phyloP scores from a whole-genome alignment of 2,329 filamentous ascomycete species.

The Aspergillus sp. region DNA sequence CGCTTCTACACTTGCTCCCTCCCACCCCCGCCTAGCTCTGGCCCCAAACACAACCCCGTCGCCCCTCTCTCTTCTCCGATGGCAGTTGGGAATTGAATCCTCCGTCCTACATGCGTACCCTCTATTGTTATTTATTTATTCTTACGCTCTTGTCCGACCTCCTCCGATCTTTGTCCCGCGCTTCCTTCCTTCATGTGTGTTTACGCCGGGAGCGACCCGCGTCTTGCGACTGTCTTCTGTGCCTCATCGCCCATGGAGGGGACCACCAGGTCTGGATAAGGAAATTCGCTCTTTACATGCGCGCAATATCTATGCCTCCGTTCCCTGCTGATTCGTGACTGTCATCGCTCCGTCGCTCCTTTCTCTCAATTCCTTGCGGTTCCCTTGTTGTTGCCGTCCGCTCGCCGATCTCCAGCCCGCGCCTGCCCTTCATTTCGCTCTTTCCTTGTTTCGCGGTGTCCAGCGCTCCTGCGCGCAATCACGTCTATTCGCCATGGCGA shows the following conservation, averaged over 20 bases:
- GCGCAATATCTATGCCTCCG: constrained; percentile 1
- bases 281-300: constrained; percentile 4
- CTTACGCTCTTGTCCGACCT: not conserved
- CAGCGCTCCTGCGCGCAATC: constrained; percentile 6
- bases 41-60: not conserved
- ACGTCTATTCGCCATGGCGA: constrained; percentile 68
- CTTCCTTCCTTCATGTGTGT: constrained; percentile 1
- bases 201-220: not conserved
- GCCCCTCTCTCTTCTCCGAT: not conserved
- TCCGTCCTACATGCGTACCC: constrained; percentile 2
- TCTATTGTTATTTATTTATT: not conserved
- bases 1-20: not conserved
- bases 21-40: not conserved
- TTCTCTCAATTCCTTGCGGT: constrained; percentile 2
- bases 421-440: constrained; percentile 1
- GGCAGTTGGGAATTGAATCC: not conserved
- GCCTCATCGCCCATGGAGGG: constrained; percentile 12
- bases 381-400: constrained; percentile 5
- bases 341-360: constrained; percentile 3
- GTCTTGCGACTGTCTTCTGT: not conserved
- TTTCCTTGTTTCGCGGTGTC: not conserved
- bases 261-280: constrained; percentile 3
- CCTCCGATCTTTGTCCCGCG: not conserved
- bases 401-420: constrained; percentile 4
- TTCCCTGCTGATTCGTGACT: constrained; percentile 1